Evolutionary conservation across 129 eudicot species (phyloP).

Genomic region (Cynara cardunculus): DNA sequence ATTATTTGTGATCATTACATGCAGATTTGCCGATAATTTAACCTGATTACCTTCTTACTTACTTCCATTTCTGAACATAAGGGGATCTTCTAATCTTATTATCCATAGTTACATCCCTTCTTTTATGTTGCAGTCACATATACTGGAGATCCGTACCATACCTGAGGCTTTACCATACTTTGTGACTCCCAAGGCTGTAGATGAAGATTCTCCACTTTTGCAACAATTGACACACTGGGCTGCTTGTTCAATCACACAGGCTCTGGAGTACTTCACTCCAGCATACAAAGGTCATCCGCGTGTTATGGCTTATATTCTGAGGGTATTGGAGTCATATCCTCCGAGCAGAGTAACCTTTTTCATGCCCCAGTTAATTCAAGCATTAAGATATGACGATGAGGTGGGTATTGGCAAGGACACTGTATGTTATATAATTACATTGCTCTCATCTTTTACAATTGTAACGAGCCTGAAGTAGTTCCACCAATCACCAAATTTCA

Average conservation of each 20-base stretch:
- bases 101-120: constrained; percentile 1
- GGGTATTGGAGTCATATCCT: constrained; percentile 97
- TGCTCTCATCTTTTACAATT: background rate
- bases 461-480: background rate
- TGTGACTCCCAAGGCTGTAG: constrained; percentile 89
- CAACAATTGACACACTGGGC: constrained; percentile 99
- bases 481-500: background rate
- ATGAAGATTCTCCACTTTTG: constrained; percentile 82
- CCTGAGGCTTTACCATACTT: constrained; percentile 94
- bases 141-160: constrained; percentile 89
- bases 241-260: constrained; percentile 96
- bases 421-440: constrained; percentile 1
- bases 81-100: background rate
- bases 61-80: background rate
- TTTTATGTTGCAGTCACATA: constrained; percentile 59
- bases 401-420: constrained; percentile 32
- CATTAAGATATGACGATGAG: constrained; percentile 85
- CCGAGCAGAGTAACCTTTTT: constrained; percentile 92
- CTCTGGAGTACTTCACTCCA: constrained; percentile 92
- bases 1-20: background rate
- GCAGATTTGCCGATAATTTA: background rate
- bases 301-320: constrained; percentile 96
- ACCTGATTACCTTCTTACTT: background rate
- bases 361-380: constrained; percentile 99
- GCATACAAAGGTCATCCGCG: constrained; percentile 97